Evolutionary conservation across 768 basidiomycete species (phyloP), one percentile per base, ranked within the genome.

Genomic region (Dentipellis sp.): DNA sequence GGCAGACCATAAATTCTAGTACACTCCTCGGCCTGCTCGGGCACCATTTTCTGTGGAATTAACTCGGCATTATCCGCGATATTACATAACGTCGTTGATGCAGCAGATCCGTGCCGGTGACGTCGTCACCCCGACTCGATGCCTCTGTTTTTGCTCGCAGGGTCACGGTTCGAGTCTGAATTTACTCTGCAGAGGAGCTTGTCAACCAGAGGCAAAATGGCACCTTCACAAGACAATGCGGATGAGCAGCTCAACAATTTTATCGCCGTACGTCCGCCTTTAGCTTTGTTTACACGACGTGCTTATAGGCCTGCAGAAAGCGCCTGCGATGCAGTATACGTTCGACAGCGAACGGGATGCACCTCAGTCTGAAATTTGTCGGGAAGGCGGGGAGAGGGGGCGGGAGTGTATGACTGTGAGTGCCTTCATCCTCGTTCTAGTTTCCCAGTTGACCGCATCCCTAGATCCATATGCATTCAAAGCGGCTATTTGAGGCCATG

Each of bases 291-390:
- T 50, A 50, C 19, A 11, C 50, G 19, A 34, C 16, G 11, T 29
- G 11, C 21, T 35, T 10, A 53, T 39, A 5, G 45, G 29, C 40
- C 39, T 29, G 16, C 63, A 83, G 81, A 71, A 72, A 50, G 71
- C 76, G 47, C 81, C 79, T 8, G 69, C 75, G 34, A 71, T 76
- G 50, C 64, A 67, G 37, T 86, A 86, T 67, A 78, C 79, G 2
- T 85, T 88, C 64, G 80, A 85, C 71, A 80, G 78, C 62, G 78
- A 81, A 59, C 74, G 78, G 40, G 78, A 74, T 58, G 79, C 82
- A 53, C 71, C 77, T 10, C 67, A 77, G 61, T 82, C 83, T 5
- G 76, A 84, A 61, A 65, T 86, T 17, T 87, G 83, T 70, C 74
- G 83, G 54, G 71, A 75, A 60, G 71, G 71, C 49, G 69, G 72